These are phyloP conservation scores for Dipteronia dyeriana DNA, from an alignment of 345 rosid genomes.

Conservation along the genomic window DNA sequence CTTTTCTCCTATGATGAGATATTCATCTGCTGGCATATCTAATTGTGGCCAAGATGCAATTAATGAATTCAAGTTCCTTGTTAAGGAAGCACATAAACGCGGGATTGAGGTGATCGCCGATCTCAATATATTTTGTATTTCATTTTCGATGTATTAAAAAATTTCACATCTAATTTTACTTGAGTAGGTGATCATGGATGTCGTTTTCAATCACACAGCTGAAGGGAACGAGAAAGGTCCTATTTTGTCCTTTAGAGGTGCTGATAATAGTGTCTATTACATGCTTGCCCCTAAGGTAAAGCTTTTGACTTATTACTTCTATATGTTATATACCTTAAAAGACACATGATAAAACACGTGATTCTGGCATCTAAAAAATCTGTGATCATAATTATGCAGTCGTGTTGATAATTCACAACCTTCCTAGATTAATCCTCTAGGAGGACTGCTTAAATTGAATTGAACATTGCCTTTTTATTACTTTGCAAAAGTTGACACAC, in stretches of 20 bases:
- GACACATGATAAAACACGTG: background rate
- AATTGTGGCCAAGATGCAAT: slow-evolving; percentile 71
- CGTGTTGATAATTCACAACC: background rate
- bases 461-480: background rate
- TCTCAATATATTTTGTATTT: slow-evolving; percentile 21
- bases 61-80: slow-evolving; percentile 82
- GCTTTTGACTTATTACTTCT: slow-evolving; percentile 18
- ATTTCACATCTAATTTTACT: slow-evolving; percentile 30
- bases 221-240: slow-evolving; percentile 98
- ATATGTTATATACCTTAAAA: background rate
- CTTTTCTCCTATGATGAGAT: slow-evolving; percentile 95
- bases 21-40: slow-evolving; percentile 61
- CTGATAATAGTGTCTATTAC: slow-evolving; percentile 89
- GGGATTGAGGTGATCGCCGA: slow-evolving; percentile 78
- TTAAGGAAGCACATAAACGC: slow-evolving; percentile 91
- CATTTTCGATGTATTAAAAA: slow-evolving; percentile 3
- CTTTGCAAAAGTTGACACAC: background rate
- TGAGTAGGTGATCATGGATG: slow-evolving; percentile 88
- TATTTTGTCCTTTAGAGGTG: slow-evolving; percentile 82
- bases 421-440: no score
- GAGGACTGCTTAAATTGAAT: background rate
- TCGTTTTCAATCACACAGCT: slow-evolving; percentile 96
- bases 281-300: slow-evolving; percentile 97
- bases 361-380: background rate
- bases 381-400: background rate